These are phyloP conservation scores for Yarrowia keelungensis DNA, from an alignment of 805 yeast genomes.

Conservation along the genomic window DNA sequence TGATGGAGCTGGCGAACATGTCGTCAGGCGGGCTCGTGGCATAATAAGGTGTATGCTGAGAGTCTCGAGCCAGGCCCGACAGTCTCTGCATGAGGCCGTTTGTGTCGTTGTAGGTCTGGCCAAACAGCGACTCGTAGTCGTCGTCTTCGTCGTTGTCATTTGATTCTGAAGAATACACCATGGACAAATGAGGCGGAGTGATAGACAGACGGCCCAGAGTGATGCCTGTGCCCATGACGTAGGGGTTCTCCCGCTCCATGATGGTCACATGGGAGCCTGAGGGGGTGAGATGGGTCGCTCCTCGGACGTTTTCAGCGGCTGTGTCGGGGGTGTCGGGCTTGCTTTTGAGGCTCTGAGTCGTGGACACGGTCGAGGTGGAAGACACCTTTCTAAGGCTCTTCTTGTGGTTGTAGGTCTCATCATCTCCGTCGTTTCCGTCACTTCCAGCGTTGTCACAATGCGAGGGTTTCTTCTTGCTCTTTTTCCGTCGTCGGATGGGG, in stretches of 20 bases:
- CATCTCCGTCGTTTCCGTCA: constrained; percentile 24
- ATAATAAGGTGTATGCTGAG: constrained; percentile 11
- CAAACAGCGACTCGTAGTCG: constrained; percentile 33
- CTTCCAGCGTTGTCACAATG: constrained; percentile 7
- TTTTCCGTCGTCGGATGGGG: constrained; percentile 24
- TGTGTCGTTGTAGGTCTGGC: constrained; percentile 30
- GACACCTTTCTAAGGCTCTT: constrained; percentile 8
- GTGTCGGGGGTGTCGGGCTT: constrained; percentile 5
- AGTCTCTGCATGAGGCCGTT: constrained; percentile 24
- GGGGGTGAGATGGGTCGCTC: constrained; percentile 21
- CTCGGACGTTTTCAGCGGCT: constrained; percentile 10
- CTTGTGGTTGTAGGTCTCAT: constrained; percentile 10
- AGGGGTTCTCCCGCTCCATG: constrained; percentile 29
- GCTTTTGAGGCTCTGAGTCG: constrained; percentile 4
- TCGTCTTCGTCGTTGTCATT: constrained; percentile 32
- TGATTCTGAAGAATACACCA: constrained; percentile 18
- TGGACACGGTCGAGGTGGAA: neutral
- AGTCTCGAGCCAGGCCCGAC: constrained; percentile 6
- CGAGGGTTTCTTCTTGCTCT: constrained; percentile 11
- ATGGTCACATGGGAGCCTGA: constrained; percentile 27
- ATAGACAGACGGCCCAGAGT: constrained; percentile 33
- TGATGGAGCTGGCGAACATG: constrained; percentile 16
- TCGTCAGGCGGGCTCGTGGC: constrained; percentile 30
- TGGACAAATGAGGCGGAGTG: constrained; percentile 36
- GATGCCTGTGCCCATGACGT: constrained; percentile 36